phyloP scores from a whole-genome alignment of 495 filamentous ascomycete species.

The Patellaria atrata region DNA sequence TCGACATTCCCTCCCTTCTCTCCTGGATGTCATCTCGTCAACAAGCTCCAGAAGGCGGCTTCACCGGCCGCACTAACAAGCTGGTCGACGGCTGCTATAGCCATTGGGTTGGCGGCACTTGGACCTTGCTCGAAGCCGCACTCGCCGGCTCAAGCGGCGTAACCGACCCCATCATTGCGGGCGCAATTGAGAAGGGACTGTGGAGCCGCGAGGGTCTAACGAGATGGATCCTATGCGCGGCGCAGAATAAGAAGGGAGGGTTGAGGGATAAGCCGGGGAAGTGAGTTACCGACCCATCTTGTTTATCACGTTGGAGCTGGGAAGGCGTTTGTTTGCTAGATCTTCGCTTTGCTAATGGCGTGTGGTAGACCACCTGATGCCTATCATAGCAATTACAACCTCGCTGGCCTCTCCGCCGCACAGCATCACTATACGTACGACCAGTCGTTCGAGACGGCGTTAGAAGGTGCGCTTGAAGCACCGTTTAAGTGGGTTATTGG shows the following conservation, averaged over 20 bases:
- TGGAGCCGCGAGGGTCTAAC: constrained; percentile 76
- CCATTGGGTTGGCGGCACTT: constrained; percentile 93
- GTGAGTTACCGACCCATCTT: constrained; percentile 38
- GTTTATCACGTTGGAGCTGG: constrained; percentile 9
- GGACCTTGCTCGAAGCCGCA: constrained; percentile 76
- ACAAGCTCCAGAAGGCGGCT: constrained; percentile 81
- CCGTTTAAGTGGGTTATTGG: constrained; percentile 47
- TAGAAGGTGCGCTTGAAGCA: constrained; percentile 27
- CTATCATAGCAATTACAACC: constrained; percentile 85
- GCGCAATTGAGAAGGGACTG: constrained; percentile 31
- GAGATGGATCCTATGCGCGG: constrained; percentile 78
- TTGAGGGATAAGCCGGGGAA: constrained; percentile 87
- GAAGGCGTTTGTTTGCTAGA: constrained; percentile 17
- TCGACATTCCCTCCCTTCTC: constrained; percentile 63
- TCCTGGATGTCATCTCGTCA: constrained; percentile 83
- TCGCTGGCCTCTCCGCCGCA: constrained; percentile 68
- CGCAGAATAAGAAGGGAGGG: constrained; percentile 65
- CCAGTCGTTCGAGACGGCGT: constrained; percentile 13
- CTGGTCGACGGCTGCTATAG: constrained; percentile 96
- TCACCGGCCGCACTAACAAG: constrained; percentile 92
- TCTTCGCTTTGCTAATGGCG: constrained; percentile 5
- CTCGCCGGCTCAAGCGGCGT: constrained; percentile 39
- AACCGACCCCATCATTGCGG: too few relatives aligned
- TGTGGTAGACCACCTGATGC: constrained; percentile 53
- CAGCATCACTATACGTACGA: constrained; percentile 60